phyloP scores from a whole-genome alignment of 352 stramenopile species.

The Peronosclerospora sorghi region DNA sequence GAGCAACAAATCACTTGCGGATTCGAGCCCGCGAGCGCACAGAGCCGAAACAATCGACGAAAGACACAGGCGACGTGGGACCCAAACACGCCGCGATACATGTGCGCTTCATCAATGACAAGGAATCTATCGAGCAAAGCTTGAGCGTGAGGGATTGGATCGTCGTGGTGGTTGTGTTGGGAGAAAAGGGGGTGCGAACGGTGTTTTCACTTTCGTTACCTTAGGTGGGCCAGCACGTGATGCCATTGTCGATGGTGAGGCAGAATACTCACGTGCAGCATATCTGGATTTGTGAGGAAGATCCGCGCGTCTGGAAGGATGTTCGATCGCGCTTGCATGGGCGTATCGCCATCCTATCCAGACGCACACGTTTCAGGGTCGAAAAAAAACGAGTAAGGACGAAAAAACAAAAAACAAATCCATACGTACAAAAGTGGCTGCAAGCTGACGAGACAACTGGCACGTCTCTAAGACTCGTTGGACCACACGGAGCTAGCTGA shows the following conservation, averaged over 20 bases:
- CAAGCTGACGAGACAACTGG: constrained; percentile 35
- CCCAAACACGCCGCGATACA: constrained; percentile 88
- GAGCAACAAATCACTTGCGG: constrained; percentile 92
- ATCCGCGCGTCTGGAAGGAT: constrained; percentile 85
- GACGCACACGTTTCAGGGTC: not conserved
- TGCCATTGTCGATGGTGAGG: constrained; percentile 88
- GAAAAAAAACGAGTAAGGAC: too few relatives aligned
- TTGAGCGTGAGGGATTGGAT: too few relatives aligned
- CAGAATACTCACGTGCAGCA: constrained; percentile 94
- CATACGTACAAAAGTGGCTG: constrained; percentile 64
- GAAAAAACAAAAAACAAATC: too few relatives aligned
- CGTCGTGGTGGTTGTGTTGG: too few relatives aligned
- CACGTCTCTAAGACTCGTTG: constrained; percentile 51
- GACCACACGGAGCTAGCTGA: constrained; percentile 90
- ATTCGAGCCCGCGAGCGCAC: constrained; percentile 63
- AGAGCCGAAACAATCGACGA: constrained; percentile 84
- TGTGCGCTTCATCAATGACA: constrained; percentile 86
- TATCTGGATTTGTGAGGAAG: constrained; percentile 98
- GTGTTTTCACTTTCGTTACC: constrained; percentile 29
- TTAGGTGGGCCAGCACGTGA: constrained; percentile 82
- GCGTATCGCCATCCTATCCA: constrained; percentile 90
- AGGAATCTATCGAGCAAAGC: constrained; percentile 58
- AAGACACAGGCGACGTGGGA: constrained; percentile 83
- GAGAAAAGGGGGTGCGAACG: too few relatives aligned
- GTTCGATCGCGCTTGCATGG: constrained; percentile 76